These are phyloP conservation scores for Cordyceps farinosa DNA, from an alignment of 2,329 filamentous ascomycete species.

Conservation along the genomic window DNA sequence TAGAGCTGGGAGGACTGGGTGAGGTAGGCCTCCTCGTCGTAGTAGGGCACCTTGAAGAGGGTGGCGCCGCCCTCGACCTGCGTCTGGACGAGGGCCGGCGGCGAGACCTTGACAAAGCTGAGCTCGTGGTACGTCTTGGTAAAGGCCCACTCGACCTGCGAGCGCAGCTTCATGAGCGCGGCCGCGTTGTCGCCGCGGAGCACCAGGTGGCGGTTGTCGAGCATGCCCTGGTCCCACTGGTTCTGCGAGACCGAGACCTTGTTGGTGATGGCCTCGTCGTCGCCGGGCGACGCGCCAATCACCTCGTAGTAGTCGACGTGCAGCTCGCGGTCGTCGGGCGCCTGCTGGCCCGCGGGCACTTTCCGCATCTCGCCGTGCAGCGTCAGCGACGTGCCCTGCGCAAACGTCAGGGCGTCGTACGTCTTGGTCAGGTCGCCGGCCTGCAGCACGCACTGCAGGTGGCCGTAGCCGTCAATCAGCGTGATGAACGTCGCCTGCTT, in stretches of 20 bases:
- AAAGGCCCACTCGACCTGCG: constrained; percentile 78
- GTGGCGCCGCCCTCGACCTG: constrained; percentile 91
- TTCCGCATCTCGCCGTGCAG: constrained; percentile 80
- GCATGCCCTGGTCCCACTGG: constrained; percentile 52
- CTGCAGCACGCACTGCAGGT: constrained; percentile 78
- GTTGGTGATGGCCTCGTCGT: constrained; percentile 90
- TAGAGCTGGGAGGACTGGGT: constrained; percentile 98
- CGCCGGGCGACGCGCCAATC: constrained; percentile 74
- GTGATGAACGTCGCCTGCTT: constrained; percentile 85
- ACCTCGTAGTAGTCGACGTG: constrained; percentile 87
- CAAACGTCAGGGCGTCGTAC: constrained; percentile 85
- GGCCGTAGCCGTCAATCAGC: constrained; percentile 73
- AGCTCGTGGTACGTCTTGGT: constrained; percentile 72
- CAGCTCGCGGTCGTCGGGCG: constrained; percentile 80
- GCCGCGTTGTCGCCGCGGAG: constrained; percentile 80
- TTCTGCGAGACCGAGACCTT: constrained; percentile 49
- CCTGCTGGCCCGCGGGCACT: constrained; percentile 72
- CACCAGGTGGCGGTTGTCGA: constrained; percentile 79
- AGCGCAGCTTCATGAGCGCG: constrained; percentile 83
- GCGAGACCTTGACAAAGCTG: constrained; percentile 76
- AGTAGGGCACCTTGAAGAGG: constrained; percentile 86
- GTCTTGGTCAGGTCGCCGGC: constrained; percentile 78
- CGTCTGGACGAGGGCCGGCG: constrained; percentile 89
- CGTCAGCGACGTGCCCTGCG: constrained; percentile 81
- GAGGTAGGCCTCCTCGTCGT: constrained; percentile 84